Base-by-base conservation (phyloP, 1,139 yeast species). In the Candida sp. region DNA sequence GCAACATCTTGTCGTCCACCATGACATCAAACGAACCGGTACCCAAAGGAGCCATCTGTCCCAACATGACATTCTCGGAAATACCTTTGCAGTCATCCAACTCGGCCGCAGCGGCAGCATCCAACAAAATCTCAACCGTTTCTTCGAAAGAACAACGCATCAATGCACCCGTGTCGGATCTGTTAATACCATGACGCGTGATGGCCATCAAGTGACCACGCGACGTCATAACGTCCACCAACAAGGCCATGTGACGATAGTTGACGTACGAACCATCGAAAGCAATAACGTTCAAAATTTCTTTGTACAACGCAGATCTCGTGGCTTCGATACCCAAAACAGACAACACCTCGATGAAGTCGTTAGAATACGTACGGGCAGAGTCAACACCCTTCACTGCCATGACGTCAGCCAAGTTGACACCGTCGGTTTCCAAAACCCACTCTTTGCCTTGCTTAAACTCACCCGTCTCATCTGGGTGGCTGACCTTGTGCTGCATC, bases 71-170 rank as follows among this genome's bases (percentile, higher is more conserved):
- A 67, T 94, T 96, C 70, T 96, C 98, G 43, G 99, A 94, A 56
- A 96, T 96, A 80, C 99, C 99, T 62, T 93, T 90, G 73, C 99
- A 96, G 62, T 94, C 98, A 75, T 96, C 99, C 57, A 94, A 78
- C 68, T 96, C 99, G 23, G 99, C 99, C 41, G 96, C 85, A 3
- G 98, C 96, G 67, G 97, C 99, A 37, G 99, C 99, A 66, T 96
- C 99, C 63, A 96, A 85, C 67, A 96, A 77, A 65, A 96, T 94
- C 75, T 96, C 99, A 40, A 94, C 99, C 2, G 99, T 96, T 72
- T 96, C 99, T 77, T 96, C 99, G 78, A 96, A 96, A 48, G 99
- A 94, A 78, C 98, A 94, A 74, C 99, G 86, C 99, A 96, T 96
- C 67, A 96, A 81, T 1, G 99, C 99, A 75, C 99, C 99, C 33